Base-by-base conservation (phyloP, 768 basidiomycete genomes). In the Austroboletus festivus region DNA sequence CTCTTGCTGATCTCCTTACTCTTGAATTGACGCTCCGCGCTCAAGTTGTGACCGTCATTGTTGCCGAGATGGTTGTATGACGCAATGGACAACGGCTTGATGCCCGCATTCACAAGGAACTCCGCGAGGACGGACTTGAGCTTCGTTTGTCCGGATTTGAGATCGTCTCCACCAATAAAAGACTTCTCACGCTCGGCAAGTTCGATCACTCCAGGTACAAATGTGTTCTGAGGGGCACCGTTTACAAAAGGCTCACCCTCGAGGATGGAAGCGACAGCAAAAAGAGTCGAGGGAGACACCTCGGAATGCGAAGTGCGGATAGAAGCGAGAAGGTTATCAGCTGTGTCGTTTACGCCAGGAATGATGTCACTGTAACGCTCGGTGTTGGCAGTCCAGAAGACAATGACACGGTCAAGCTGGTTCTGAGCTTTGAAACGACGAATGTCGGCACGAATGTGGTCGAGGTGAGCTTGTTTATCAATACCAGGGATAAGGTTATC, bases 311-410 rank as follows among this genome's bases (percentile, higher is more conserved):
- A 93, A 5, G 64, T 52, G 69, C 86, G 80, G 74, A 99, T 90
- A 11, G 93, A 75, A 33, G 74, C 71, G 57, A 99, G 82, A 44
- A 99, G 69, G 64, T 86, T 88, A 58, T 88, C 87, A 2, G 92
- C 86, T 13, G 93, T 94, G 66, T 99, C 94, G 69, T 98, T 98
- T 50, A 97, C 82, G 37, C 95, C 96, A 12, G 88, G 78, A 67
- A 97, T 85, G 69, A 99, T 84, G 54, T 93, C 92, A 58, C 88
- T 85, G 81, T 93, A 99, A 50, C 95, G 88, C 76, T 98, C 96
- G 16, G 95, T 99, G 74, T 99, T 97, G 58, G 91, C 93, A 15
- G 95, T 98, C 95, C 95, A 98, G 77, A 98, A 94, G 53, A 98
- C 86, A 60, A 99, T 71, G 52, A 91, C 82, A 49, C 87, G 87